Evolutionary conservation across 306 rosid genomes (phyloP).

Genomic region (Senna siamea): DNA sequence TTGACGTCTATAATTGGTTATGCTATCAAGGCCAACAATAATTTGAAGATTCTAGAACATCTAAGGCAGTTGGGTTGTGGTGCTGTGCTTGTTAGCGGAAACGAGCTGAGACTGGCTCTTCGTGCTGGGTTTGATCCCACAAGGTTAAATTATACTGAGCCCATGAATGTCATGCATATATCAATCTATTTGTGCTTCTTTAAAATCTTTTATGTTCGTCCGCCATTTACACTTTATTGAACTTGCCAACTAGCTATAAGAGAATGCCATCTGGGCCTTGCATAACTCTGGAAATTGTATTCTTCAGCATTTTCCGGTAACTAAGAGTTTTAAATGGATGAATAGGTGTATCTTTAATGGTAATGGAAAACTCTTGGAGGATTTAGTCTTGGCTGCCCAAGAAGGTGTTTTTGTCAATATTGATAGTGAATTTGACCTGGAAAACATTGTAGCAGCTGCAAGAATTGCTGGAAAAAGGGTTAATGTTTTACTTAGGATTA

Average conservation of each 20-base stretch:
- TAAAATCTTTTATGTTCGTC: neutral
- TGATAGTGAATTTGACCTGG: slow-evolving; percentile 94
- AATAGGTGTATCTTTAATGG: slow-evolving; percentile 92
- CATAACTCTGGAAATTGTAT: neutral
- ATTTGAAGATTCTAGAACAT: slow-evolving; percentile 87
- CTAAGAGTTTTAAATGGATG: slow-evolving; percentile 16
- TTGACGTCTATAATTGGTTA: slow-evolving; percentile 77
- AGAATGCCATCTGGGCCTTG: neutral
- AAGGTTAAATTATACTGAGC: slow-evolving; percentile 46
- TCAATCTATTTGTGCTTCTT: slow-evolving; percentile 17
- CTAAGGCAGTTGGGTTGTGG: slow-evolving; percentile 86
- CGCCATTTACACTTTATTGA: neutral
- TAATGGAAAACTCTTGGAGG: slow-evolving; percentile 88
- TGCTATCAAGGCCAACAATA: slow-evolving; percentile 93
- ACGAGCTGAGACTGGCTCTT: slow-evolving; percentile 83
- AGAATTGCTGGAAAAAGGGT: slow-evolving; percentile 75
- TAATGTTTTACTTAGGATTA: slow-evolving; percentile 82
- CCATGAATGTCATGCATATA: neutral
- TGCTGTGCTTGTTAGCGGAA: slow-evolving; percentile 97
- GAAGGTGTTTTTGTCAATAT: slow-evolving; percentile 85
- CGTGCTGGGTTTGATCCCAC: slow-evolving; percentile 88
- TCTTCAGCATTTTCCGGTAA: neutral
- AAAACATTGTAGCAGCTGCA: slow-evolving; percentile 81
- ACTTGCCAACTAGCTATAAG: neutral
- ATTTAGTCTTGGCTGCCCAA: slow-evolving; percentile 85